Conservation (phyloP, 345 rosid species). For the Linum usitatissimum region DNA sequence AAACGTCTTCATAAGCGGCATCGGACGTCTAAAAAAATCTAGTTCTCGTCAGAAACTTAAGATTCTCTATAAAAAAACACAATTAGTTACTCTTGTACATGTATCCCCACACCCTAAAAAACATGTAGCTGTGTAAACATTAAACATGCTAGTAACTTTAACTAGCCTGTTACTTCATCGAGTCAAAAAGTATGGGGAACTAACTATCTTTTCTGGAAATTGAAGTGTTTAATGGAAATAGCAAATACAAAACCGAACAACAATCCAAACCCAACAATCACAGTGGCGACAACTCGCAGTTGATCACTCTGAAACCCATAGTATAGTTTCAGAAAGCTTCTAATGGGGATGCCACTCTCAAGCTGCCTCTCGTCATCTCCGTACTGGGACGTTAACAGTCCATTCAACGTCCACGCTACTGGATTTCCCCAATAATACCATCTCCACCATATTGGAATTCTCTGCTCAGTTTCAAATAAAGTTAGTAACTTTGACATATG, state of each 20-base stretch:
- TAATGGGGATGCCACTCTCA: background rate
- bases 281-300: background rate
- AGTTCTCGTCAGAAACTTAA: too few species aligned
- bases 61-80: too few species aligned
- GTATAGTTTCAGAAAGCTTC: background rate
- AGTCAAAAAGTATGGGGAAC: too few species aligned
- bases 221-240: background rate
- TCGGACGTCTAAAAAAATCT: too few species aligned
- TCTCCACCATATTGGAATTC: conserved; percentile 1
- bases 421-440: conserved; percentile 1
- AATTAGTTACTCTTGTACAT: too few species aligned
- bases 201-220: background rate
- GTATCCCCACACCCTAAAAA: too few species aligned
- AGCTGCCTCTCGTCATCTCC: background rate
- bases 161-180: too few species aligned
- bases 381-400: background rate
- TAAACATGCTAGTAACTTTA: too few species aligned
- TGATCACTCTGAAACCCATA: background rate
- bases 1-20: too few species aligned
- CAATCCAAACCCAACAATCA: background rate
- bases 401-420: conserved; percentile 1
- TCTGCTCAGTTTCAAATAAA: background rate
- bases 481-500: background rate
- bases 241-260: background rate
- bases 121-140: too few species aligned